Evolutionary conservation across 805 yeast species (phyloP), one percentile per base, ranked within the genome.

Genomic region (Zygosaccharomyces kombuchaensis): DNA sequence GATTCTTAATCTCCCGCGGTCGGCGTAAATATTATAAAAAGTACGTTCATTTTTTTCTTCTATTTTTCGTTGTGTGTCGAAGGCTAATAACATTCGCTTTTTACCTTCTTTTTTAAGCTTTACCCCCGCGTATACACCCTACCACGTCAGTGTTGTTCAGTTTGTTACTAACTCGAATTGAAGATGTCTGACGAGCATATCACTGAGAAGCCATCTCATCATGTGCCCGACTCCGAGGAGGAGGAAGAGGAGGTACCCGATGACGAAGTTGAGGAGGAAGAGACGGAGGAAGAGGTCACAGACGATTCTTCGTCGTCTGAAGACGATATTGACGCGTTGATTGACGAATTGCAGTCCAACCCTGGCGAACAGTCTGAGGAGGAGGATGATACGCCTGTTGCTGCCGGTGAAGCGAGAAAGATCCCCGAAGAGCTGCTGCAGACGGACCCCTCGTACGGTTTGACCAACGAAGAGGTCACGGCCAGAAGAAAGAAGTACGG

Each of bases 401-500:
- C 77, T 39, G 81, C 76, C 51, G 76, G 75, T 54, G 74, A 81
- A 49, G 80, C 81, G 68, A 80, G 83, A 70, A 84, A 85, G 50
- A 88, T 87, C 44, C 95, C 96, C 45, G 96, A 88, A 61, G 93
- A 84, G 64, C 71, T 85, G 56, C 76, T 87, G 62, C 83, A 84
- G 70, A 87, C 96, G 52, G 87, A 84, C 74, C 89, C 90, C 44
- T 66, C 80, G 43, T 66, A 66, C 59, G 96, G 96, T 80, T 78
- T 87, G 63, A 67, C 83, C 51, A 71, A 80, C 50, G 95, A 84
- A 37, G 95, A 87, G 69, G 95, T 86, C 49, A 46, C 69, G 64
- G 81, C 75, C 69, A 82, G 96, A 78, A 80, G 95, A 75, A 87
- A 86, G 86, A 86, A 83, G 80, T 87, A 71, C 65, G 96, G 96